Evolutionary conservation across 768 basidiomycete species (phyloP).

Genomic region (Ephemerocybe angulata): DNA sequence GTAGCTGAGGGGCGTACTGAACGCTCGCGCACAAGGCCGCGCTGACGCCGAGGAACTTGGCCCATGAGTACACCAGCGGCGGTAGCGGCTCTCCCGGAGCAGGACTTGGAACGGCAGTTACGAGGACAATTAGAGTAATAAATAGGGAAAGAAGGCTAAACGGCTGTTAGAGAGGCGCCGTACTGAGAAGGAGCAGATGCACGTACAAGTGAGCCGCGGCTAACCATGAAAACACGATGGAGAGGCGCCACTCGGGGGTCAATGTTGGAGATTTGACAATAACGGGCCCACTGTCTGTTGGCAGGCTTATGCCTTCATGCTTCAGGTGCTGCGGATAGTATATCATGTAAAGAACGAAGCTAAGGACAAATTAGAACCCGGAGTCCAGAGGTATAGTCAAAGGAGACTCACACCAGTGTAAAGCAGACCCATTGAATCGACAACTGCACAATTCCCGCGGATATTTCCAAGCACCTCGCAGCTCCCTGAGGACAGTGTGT

Average conservation of each 20-base stretch:
- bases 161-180: not conserved
- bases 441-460: constrained; percentile 82
- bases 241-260: constrained; percentile 74
- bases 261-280: constrained; percentile 46
- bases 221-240: constrained; percentile 69
- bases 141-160: constrained; percentile 52
- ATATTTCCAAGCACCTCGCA: constrained; percentile 72
- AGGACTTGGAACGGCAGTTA: constrained; percentile 34
- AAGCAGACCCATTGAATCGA: constrained; percentile 83
- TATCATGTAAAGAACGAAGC: constrained; percentile 84
- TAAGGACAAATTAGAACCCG: constrained; percentile 28
- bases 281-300: constrained; percentile 30
- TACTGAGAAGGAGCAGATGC: not conserved
- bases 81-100: constrained; percentile 32
- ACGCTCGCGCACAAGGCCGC: constrained; percentile 74
- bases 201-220: constrained; percentile 72
- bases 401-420: constrained; percentile 63
- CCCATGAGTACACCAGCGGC: constrained; percentile 50
- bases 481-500: constrained; percentile 42
- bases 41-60: constrained; percentile 81
- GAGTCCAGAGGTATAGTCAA: not conserved
- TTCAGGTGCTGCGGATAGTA: constrained; percentile 89
- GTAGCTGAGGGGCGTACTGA: constrained; percentile 87
- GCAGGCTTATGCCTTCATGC: constrained; percentile 35
- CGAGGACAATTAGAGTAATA: constrained; percentile 60